phyloP scores from a whole-genome alignment of 169 alveolate genomes.

The Plasmodium gonderi region DNA sequence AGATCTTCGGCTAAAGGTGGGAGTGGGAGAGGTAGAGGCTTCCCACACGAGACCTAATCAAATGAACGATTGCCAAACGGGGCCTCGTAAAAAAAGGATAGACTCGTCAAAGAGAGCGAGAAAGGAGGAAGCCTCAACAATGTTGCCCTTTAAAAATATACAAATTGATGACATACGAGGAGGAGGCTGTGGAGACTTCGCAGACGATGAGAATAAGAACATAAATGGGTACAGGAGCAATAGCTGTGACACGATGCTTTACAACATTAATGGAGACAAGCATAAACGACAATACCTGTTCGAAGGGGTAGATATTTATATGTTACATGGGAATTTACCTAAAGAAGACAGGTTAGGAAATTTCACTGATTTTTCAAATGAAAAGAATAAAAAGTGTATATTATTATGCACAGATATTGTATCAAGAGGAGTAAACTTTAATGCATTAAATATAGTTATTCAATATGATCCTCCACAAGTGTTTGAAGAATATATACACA shows the following conservation, averaged over 20 bases:
- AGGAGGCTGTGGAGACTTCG: not conserved
- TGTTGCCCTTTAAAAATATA: conserved; percentile 32
- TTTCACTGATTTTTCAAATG: conserved; percentile 72
- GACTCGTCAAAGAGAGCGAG: not conserved
- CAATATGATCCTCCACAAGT: conserved; percentile 94
- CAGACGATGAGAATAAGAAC: not conserved
- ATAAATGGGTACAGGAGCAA: no score
- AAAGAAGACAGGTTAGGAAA: conserved; percentile 79
- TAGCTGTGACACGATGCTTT: not conserved
- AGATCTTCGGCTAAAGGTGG: no score
- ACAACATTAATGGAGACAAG: conserved; percentile 17
- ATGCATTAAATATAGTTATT: conserved; percentile 91
- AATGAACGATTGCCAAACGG: no score
- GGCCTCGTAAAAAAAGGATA: no score
- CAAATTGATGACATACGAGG: conserved; percentile 40
- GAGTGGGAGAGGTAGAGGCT: no score
- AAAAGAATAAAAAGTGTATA: conserved; percentile 68
- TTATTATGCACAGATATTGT: conserved; percentile 96
- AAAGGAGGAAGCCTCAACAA: not conserved
- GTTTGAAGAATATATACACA: conserved; percentile 94
- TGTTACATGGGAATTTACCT: conserved; percentile 81
- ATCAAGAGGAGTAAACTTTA: conserved; percentile 94
- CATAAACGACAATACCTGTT: conserved; percentile 35
- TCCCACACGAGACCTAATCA: no score
- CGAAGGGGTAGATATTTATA: conserved; percentile 65